Conservation (phyloP, 2,329 filamentous ascomycete species). For the Ceratocystis ficicola region DNA sequence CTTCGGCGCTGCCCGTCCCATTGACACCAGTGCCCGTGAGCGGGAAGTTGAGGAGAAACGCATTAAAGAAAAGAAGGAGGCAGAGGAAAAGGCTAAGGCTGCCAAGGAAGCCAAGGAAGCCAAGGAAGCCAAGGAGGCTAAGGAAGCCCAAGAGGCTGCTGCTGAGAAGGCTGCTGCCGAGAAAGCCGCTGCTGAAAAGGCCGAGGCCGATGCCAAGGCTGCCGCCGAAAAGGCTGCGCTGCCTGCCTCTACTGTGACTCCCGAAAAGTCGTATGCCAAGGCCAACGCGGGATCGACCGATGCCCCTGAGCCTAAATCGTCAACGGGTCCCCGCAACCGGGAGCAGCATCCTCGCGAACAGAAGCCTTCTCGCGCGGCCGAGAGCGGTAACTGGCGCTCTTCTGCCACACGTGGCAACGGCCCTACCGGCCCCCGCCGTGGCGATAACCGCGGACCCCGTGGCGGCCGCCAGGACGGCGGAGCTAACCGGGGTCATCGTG, state of each 20-base stretch:
- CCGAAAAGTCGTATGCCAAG: slow-evolving; percentile 33
- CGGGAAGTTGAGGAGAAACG: slow-evolving; percentile 84
- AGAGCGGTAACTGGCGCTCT: slow-evolving; percentile 50
- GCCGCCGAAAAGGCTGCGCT: slow-evolving; percentile 28
- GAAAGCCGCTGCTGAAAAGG: slow-evolving; percentile 29
- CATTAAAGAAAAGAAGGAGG: slow-evolving; percentile 59
- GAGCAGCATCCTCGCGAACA: slow-evolving; percentile 36
- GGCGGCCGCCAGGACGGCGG: slow-evolving; percentile 14
- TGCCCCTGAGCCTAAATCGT: neutral
- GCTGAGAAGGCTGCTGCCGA: slow-evolving; percentile 30
- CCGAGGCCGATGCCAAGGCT: slow-evolving; percentile 30
- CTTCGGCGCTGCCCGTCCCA: slow-evolving; percentile 85
- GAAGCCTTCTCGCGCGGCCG: slow-evolving; percentile 42
- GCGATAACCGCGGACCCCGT: slow-evolving; percentile 35
- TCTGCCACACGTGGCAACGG: slow-evolving; percentile 33
- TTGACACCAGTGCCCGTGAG: slow-evolving; percentile 83
- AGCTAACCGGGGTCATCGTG: slow-evolving; percentile 5
- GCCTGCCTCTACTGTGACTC: slow-evolving; percentile 26
- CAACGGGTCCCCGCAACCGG: slow-evolving; percentile 22
- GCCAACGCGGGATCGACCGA: neutral
- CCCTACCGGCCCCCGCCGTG: slow-evolving; percentile 36
- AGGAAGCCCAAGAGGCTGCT: slow-evolving; percentile 36
- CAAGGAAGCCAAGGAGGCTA: slow-evolving; percentile 38
- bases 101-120: slow-evolving; percentile 65
- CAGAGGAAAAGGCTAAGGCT: slow-evolving; percentile 79